Percentiles rank a stretch among this genome's conserved stretches.
Conservation (phyloP, 352 stramenopile genomes). For the Phytophthora syringae region DNA sequence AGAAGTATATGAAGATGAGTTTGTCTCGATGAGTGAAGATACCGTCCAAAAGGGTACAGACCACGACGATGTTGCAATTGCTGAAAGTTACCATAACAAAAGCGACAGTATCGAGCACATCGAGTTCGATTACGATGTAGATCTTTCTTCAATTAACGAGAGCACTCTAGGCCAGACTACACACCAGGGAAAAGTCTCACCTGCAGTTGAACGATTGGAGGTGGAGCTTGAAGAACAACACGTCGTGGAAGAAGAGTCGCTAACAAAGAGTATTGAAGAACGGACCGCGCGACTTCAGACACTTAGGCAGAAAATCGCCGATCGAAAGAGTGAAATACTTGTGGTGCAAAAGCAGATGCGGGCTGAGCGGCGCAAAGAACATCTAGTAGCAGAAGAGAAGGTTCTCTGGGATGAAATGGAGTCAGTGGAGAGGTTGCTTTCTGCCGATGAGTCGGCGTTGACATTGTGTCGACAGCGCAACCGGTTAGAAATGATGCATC, state of each 20-base stretch:
- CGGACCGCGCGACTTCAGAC: conserved; percentile 51
- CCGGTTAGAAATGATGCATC: conserved; percentile 47
- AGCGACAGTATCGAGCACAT: too few species aligned
- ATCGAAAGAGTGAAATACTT: conserved; percentile 49
- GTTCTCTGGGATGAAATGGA: conserved; percentile 58
- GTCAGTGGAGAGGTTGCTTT: conserved; percentile 43
- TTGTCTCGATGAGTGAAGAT: conserved; percentile 36
- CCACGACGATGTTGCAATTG: too few species aligned
- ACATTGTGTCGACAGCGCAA: conserved; percentile 54
- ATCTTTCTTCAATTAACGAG: conserved; percentile 46
- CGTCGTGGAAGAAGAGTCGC: conserved; percentile 43
- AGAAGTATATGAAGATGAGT: conserved; percentile 50
- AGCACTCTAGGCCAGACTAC: neutral
- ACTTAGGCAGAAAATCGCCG: conserved; percentile 51
- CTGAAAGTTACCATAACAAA: conserved; percentile 14
- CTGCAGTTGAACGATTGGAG: neutral
- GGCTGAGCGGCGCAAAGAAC: conserved; percentile 57
- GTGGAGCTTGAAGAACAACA: conserved; percentile 14
- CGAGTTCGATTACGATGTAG: conserved; percentile 49
- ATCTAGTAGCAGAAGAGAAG: conserved; percentile 50
- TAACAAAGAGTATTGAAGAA: conserved; percentile 75
- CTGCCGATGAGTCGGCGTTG: conserved; percentile 46
- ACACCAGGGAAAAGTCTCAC: neutral
- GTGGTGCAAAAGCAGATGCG: conserved; percentile 55
- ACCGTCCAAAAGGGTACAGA: neutral